Evolutionary conservation across 139 green algal species (phyloP).

Genomic region (Volvox africanus): DNA sequence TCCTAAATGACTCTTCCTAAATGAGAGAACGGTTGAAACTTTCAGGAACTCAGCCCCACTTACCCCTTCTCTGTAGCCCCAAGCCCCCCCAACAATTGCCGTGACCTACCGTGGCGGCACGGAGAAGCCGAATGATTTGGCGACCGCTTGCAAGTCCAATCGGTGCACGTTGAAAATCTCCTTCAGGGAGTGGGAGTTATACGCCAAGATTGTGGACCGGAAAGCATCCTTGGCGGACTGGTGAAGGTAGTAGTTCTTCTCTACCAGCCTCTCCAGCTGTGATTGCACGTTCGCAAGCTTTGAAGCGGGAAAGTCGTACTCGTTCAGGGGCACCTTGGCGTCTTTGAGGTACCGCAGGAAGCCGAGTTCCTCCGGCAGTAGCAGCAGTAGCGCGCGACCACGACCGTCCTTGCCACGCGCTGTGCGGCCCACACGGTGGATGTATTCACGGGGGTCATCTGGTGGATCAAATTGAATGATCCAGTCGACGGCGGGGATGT

Average conservation of each 20-base stretch:
- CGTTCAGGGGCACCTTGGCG: conserved; percentile 91
- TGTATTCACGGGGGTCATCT: conserved; percentile 96
- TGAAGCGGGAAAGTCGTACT: conserved; percentile 97
- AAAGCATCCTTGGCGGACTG: conserved; percentile 85
- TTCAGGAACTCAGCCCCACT: too few species aligned
- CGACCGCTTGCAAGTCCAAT: conserved; percentile 91
- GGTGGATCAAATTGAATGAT: conserved; percentile 99
- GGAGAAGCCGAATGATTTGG: conserved; percentile 94
- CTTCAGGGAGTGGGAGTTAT: conserved; percentile 97
- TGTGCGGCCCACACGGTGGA: conserved; percentile 94
- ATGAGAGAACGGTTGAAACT: too few species aligned
- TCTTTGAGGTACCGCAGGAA: conserved; percentile 95
- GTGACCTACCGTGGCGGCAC: conserved; percentile 76
- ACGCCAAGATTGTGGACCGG: conserved; percentile 93
- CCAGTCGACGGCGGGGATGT: conserved; percentile 98
- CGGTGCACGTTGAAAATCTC: conserved; percentile 98
- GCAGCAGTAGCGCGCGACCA: conserved; percentile 94
- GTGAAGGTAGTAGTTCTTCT: conserved; percentile 99
- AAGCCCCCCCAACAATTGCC: too few species aligned
- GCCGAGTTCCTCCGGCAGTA: conserved; percentile 95
- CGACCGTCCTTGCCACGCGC: conserved; percentile 87
- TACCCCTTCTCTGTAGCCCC: too few species aligned
- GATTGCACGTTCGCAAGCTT: conserved; percentile 98
- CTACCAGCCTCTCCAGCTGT: conserved; percentile 97
- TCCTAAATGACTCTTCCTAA: too few species aligned